Percentiles rank a stretch among this genome's conserved stretches.
These are phyloP conservation scores for Coemansia sp. DNA, from an alignment of 192 early-diverging fungal species.

Conservation along the genomic window DNA sequence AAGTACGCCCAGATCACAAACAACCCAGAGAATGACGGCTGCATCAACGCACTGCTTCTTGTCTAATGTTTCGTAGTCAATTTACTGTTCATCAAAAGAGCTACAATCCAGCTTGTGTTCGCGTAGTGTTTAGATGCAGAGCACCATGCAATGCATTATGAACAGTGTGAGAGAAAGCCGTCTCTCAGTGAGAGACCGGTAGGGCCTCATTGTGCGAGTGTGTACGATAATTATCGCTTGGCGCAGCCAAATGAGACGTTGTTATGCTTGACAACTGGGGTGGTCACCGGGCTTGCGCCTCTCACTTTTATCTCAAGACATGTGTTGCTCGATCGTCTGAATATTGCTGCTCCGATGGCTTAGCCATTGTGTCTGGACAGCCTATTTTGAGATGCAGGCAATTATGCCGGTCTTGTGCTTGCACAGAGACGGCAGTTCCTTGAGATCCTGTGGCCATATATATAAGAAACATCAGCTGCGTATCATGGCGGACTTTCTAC, in stretches of 20 bases:
- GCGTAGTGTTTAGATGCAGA: background rate
- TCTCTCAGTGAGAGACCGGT: background rate
- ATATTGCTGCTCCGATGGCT: background rate
- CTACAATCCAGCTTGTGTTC: background rate
- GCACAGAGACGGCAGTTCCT: background rate
- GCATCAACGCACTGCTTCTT: constrained; percentile 91
- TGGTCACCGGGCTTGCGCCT: constrained; percentile 1
- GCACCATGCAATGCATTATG: background rate
- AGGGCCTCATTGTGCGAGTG: background rate
- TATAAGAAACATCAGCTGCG: background rate
- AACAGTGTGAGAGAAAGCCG: background rate
- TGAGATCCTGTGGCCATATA: background rate
- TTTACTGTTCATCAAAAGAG: constrained; percentile 8
- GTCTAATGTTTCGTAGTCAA: constrained; percentile 62
- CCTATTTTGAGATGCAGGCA: background rate
- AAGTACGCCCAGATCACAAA: constrained; percentile 96
- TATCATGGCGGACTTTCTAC: constrained; percentile 6
- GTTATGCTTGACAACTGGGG: background rate
- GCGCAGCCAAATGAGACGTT: constrained; percentile 9
- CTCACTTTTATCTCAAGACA: background rate
- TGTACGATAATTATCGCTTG: background rate
- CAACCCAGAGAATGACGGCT: constrained; percentile 98
- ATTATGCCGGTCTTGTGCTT: constrained; percentile 4
- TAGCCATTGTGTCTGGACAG: background rate
- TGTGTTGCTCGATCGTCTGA: constrained; percentile 8